Conservation (phyloP, 2,329 filamentous ascomycete species). For the Diaporthe ilicicola region DNA sequence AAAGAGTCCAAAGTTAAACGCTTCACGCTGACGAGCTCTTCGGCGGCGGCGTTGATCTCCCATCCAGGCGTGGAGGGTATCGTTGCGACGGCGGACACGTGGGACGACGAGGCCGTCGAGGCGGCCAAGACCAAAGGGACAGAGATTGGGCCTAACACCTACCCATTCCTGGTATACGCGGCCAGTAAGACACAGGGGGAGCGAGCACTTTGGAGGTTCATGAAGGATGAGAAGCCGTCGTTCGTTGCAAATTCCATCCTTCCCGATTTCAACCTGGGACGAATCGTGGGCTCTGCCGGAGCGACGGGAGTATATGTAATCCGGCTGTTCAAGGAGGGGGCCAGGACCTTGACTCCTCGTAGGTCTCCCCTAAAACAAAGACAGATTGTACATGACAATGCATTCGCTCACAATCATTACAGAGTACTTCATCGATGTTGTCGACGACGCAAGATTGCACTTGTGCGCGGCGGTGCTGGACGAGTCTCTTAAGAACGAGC, state of each 20-base stretch:
- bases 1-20: conserved; percentile 46
- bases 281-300: conserved; percentile 1
- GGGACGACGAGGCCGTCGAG: conserved; percentile 35
- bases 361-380: background rate
- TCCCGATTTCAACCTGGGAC: background rate
- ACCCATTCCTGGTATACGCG: conserved; percentile 28
- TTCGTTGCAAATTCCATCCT: conserved; percentile 29
- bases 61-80: conserved; percentile 37
- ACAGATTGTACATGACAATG: background rate
- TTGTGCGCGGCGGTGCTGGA: conserved; percentile 16
- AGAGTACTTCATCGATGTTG: conserved; percentile 8
- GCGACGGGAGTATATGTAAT: background rate
- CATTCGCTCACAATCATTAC: background rate
- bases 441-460: conserved; percentile 21
- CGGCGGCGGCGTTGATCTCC: conserved; percentile 36
- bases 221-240: conserved; percentile 30
- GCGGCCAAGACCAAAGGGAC: background rate
- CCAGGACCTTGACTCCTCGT: background rate
- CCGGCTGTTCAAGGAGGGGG: conserved; percentile 7
- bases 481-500: conserved; percentile 21
- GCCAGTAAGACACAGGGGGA: conserved; percentile 35
- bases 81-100: conserved; percentile 34
- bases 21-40: conserved; percentile 51
- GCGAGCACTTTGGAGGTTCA: conserved; percentile 33
- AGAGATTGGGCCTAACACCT: background rate